A percentile compares a stretch with the other conserved stretches of the same genome.
phyloP scores from a whole-genome alignment of 1,284 basidiomycete genomes.

The Naganishia liquefaciens region DNA sequence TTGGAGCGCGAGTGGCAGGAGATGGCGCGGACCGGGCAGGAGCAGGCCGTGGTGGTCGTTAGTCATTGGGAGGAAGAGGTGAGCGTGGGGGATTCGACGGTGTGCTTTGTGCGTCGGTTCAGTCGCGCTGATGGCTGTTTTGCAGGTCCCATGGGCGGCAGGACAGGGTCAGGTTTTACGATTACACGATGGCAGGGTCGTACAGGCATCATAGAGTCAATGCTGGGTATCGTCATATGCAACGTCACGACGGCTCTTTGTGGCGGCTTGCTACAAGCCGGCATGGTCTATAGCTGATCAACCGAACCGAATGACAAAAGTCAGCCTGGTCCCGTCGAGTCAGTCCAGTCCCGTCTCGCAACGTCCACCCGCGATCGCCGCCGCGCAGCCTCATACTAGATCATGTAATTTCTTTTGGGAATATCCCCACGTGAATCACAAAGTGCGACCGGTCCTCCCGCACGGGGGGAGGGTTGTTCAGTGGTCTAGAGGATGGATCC shows the following conservation, averaged over 20 bases:
- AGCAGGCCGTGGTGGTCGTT: conserved; percentile 76
- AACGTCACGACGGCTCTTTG: no score
- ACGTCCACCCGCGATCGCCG: background rate
- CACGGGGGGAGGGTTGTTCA: conserved; percentile 8
- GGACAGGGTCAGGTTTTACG: conserved; percentile 30
- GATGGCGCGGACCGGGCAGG: conserved; percentile 48
- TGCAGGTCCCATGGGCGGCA: conserved; percentile 29
- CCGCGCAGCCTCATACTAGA: conserved; percentile 32
- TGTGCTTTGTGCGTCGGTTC: background rate
- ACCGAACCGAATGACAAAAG: background rate
- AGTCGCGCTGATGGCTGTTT: background rate
- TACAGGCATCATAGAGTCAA: background rate
- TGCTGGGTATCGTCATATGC: background rate
- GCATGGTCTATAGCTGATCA: background rate
- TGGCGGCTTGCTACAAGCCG: background rate
- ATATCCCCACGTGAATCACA: conserved; percentile 30
- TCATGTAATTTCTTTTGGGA: conserved; percentile 28
- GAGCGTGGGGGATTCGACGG: background rate
- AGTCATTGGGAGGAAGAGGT: conserved; percentile 89
- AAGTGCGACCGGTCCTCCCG: conserved; percentile 1
- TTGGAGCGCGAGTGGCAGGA: conserved; percentile 61
- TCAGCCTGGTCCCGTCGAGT: background rate
- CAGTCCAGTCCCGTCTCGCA: no score
- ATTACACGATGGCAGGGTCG: conserved; percentile 31
- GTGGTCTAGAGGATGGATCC: conserved; percentile 18